Conservation (phyloP, 2,329 filamentous ascomycete genomes). For the Colletotrichum magnum region DNA sequence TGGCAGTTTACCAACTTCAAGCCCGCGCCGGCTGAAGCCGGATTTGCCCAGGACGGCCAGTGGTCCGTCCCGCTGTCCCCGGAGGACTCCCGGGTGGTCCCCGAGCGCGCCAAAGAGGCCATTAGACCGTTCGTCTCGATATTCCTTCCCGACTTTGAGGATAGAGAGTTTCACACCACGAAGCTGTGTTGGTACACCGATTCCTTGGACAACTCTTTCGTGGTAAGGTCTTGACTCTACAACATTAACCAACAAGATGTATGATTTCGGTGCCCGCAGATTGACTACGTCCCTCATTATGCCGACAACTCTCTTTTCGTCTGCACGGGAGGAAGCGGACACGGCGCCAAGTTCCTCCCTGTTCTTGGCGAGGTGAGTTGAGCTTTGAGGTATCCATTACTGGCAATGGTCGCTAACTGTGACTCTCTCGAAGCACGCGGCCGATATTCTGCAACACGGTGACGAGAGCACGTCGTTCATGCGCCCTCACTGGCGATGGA, state of each 20-base stretch:
- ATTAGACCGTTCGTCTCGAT: conserved; percentile 52
- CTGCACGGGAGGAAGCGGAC: conserved; percentile 53
- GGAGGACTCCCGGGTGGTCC: conserved; percentile 41
- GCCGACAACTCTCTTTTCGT: conserved; percentile 50
- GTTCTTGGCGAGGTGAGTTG: conserved; percentile 48
- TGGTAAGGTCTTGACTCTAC: conserved; percentile 38
- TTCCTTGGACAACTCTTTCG: conserved; percentile 67
- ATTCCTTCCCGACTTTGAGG: conserved; percentile 58
- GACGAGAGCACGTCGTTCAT: conserved; percentile 47
- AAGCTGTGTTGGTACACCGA: conserved; percentile 74
- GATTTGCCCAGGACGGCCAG: conserved; percentile 48
- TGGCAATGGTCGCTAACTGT: too few species aligned
- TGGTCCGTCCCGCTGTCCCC: conserved; percentile 50
- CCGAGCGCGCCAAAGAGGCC: conserved; percentile 43
- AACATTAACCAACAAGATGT: too few species aligned
- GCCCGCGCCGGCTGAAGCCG: conserved; percentile 45
- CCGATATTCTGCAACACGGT: conserved; percentile 48
- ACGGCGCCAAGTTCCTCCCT: conserved; percentile 54
- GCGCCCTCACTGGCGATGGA: conserved; percentile 50
- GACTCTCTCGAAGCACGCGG: conserved; percentile 46
- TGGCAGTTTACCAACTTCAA: conserved; percentile 48
- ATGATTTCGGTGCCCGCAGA: conserved; percentile 32
- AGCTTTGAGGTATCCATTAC: too few species aligned
- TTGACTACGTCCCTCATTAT: conserved; percentile 51
- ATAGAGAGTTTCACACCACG: conserved; percentile 52